Conservation (phyloP, 2,329 filamentous ascomycete species). For the Ascochyta clinopodiicola region DNA sequence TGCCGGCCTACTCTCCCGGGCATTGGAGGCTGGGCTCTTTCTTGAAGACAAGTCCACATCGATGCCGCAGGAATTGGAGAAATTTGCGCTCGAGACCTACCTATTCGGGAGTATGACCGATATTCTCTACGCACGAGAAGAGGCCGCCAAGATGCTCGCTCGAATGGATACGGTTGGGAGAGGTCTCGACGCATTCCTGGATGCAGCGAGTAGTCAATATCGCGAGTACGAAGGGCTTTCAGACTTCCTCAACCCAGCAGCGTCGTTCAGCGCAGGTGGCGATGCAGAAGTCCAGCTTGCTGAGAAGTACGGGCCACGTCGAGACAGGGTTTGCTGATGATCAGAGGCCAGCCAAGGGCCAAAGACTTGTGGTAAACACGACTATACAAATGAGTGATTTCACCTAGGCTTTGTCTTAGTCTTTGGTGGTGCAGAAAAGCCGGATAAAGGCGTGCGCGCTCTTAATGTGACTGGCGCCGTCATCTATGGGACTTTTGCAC, state of each 20-base stretch:
- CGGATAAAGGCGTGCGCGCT: too few relatives aligned
- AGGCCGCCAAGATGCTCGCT: constrained; percentile 8
- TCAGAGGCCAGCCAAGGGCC: background rate
- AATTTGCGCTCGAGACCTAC: background rate
- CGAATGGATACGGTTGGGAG: constrained; percentile 9
- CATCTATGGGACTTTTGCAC: too few relatives aligned
- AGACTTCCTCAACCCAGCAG: background rate
- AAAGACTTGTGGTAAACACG: background rate
- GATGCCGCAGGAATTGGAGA: background rate
- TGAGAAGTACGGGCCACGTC: background rate
- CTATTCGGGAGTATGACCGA: background rate
- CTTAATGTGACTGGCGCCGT: too few relatives aligned
- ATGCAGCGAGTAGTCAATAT: constrained; percentile 12
- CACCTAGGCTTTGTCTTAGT: too few relatives aligned
- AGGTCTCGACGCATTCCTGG: constrained; percentile 13
- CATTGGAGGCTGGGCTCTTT: background rate
- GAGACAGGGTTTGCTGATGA: constrained; percentile 9
- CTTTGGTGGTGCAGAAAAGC: too few relatives aligned
- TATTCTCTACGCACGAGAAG: background rate
- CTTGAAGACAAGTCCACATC: background rate
- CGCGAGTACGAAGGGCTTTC: constrained; percentile 11
- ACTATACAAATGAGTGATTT: too few relatives aligned
- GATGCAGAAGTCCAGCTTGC: background rate
- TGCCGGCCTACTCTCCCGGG: background rate
- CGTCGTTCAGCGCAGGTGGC: background rate